phyloP scores from a whole-genome alignment of 148 eudicot genomes.

The Polygonum aviculare region DNA sequence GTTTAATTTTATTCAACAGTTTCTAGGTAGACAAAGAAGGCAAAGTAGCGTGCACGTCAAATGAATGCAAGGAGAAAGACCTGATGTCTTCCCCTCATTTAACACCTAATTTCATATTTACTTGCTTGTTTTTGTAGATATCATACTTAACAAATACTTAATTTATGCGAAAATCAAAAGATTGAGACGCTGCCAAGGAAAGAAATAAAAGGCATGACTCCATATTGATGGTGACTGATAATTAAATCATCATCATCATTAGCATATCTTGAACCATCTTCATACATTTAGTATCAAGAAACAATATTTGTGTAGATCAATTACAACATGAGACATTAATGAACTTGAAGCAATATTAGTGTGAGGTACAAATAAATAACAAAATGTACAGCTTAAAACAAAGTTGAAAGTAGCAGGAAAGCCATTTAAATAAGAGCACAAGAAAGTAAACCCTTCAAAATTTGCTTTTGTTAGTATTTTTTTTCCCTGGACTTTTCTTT shows the following conservation, averaged over 20 bases:
- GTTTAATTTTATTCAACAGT: neutral
- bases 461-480: neutral
- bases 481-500: neutral
- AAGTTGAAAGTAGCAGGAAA: neutral
- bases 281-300: neutral
- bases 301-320: neutral
- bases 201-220: neutral
- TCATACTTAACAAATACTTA: neutral
- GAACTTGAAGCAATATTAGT: neutral
- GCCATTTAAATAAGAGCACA: neutral
- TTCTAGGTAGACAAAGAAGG: slow-evolving; percentile 3
- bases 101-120: neutral
- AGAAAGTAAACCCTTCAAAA: neutral
- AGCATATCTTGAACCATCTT: neutral
- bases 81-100: neutral
- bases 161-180: neutral
- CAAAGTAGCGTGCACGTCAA: slow-evolving; percentile 28
- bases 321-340: neutral
- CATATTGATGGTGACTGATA: neutral
- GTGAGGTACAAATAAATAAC: neutral
- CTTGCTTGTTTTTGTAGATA: neutral
- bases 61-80: slow-evolving; percentile 7
- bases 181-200: slow-evolving; percentile 2
- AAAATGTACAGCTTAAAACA: neutral
- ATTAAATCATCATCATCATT: neutral